A percentile compares a stretch with the other conserved stretches of the same genome.
These are phyloP conservation scores for Metroxylon sagu DNA, from an alignment of 176 grass and related monocot genomes.

Conservation along the genomic window DNA sequence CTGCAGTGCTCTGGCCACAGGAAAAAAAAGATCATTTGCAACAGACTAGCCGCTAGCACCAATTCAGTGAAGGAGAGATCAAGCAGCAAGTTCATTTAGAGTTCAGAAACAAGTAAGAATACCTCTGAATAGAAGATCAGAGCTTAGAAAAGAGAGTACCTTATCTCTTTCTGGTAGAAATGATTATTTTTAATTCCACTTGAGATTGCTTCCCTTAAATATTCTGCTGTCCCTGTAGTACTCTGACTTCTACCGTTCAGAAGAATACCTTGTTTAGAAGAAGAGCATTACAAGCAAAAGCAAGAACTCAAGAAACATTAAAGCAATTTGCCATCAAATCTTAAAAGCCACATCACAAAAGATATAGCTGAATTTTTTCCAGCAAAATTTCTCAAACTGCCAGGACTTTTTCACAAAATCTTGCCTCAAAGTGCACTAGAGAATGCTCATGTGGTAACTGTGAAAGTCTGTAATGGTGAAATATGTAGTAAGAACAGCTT, in stretches of 20 bases:
- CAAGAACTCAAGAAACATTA: not conserved
- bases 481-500: conserved; percentile 9
- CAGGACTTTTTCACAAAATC: conserved; percentile 31
- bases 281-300: conserved; percentile 9
- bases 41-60: no score
- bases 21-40: no score
- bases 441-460: no score
- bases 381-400: conserved; percentile 63
- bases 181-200: no score
- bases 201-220: no score
- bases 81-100: no score
- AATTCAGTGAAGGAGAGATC: no score
- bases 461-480: conserved; percentile 1
- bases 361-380: conserved; percentile 81
- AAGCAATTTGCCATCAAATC: not conserved
- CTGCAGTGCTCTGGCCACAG: no score
- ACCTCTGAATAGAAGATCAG: no score
- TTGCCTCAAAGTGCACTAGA: conserved; percentile 6
- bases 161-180: no score
- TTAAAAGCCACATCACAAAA: conserved; percentile 93
- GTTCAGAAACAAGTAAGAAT: no score
- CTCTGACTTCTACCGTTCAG: conserved; percentile 91
- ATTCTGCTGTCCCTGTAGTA: conserved; percentile 41
- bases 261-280: conserved; percentile 52
- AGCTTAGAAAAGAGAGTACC: no score